Evolutionary conservation across 2,329 filamentous ascomycete genomes (phyloP), one percentile per base, ranked within the genome.

Genomic region (Neonectria ditissima): DNA sequence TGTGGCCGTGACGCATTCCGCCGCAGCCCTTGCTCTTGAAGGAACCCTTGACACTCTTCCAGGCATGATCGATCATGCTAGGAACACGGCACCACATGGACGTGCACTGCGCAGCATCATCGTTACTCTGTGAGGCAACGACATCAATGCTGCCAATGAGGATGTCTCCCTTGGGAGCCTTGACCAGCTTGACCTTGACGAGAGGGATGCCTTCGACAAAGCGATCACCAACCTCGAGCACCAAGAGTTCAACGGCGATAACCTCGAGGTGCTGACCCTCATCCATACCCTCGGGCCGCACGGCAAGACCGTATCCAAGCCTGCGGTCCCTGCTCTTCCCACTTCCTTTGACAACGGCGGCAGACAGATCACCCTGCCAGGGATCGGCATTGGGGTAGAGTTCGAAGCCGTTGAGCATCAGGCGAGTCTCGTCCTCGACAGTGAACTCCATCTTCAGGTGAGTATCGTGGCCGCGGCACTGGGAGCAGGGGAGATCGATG

Each of bases 101-200:
- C 16, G 66, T 69, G 77, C 83, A 85, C 13, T 75, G 47, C 20
- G 59, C 61, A 14, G 45, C 45, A 4, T 41, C 37, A 32, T 63
- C 60, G 44, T 45, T 45, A 2, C 30, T 41, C 22, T 58, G 34
- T 16, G 74, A 66, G 11, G 78, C 73, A 67, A 76, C 77, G 50
- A 80, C 76, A 54, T 82, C 77, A 43, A 87, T 77, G 44, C 79
- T 78, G 45, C 79, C 82, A 67, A 92, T 87, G 75, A 87, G 76
- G 39, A 91, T 79, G 52, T 85, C 83, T 57, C 83, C 84, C 16
- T 78, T 78, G 4, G 83, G 81, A 1, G 85, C 87, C 80, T 89
- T 86, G 75, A 93, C 81, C 18, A 92, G 80, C 69, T 85, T 86
- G 48, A 92, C 80, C 48, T 86, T 83, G 61, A 93, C 81, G 28